A percentile compares a stretch with the other conserved stretches of the same genome.
These are phyloP conservation scores for Gymnopus androsaceus DNA, from an alignment of 1,284 basidiomycete species.

Conservation along the genomic window DNA sequence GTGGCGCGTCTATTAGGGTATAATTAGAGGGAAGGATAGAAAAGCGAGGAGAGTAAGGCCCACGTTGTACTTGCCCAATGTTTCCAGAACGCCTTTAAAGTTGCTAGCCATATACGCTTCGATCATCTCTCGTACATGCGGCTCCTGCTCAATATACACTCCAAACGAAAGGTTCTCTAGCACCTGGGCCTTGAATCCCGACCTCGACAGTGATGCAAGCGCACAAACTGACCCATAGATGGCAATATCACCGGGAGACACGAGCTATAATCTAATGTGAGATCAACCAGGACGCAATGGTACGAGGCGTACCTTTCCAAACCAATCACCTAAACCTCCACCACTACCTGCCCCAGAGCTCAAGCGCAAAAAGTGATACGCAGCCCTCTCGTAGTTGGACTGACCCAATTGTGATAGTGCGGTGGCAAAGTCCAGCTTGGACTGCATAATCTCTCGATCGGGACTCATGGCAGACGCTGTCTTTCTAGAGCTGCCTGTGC, in stretches of 20 bases:
- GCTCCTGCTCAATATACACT: conserved; percentile 82
- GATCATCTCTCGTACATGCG: conserved; percentile 80
- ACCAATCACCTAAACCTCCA: conserved; percentile 68
- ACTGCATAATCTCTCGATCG: conserved; percentile 66
- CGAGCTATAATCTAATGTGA: conserved; percentile 47
- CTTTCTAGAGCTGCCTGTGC: conserved; percentile 29
- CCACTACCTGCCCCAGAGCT: conserved; percentile 46
- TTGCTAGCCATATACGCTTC: conserved; percentile 81
- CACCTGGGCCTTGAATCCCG: conserved; percentile 67
- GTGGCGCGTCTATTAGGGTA: conserved; percentile 61
- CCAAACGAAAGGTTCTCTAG: conserved; percentile 72
- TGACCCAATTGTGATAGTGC: conserved; percentile 74
- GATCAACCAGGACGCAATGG: not conserved
- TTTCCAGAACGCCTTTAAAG: conserved; percentile 77
- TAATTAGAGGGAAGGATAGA: not conserved
- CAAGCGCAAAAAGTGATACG: conserved; percentile 66
- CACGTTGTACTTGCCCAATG: conserved; percentile 74
- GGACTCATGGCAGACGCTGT: conserved; percentile 40
- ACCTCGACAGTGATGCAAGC: conserved; percentile 72
- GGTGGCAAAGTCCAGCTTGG: conserved; percentile 78
- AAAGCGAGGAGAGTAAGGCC: conserved; percentile 26
- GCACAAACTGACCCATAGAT: conserved; percentile 83
- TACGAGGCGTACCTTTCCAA: conserved; percentile 54
- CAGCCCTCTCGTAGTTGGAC: conserved; percentile 76
- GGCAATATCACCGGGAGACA: conserved; percentile 79